These are phyloP conservation scores for Microthlaspi erraticum DNA, from an alignment of 345 rosid genomes.

Conservation along the genomic window DNA sequence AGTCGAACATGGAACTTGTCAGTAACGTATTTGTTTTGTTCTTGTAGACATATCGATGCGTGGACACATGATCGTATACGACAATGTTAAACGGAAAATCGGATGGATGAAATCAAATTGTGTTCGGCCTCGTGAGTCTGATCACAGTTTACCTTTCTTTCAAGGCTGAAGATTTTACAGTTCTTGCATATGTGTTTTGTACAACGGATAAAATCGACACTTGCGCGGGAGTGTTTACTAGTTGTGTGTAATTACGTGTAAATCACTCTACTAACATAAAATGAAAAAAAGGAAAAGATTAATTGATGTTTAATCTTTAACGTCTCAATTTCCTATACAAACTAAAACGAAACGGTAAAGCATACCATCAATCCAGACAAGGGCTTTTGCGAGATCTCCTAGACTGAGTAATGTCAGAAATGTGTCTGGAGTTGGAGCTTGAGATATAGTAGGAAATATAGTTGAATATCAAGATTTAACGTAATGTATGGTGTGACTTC, in stretches of 20 bases:
- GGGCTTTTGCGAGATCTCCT: no score
- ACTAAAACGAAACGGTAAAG: no score
- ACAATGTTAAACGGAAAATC: slow-evolving; percentile 69
- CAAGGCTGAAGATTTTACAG: slow-evolving; percentile 23
- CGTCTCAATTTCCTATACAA: no score
- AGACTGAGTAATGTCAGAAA: no score
- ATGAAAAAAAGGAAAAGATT: neutral
- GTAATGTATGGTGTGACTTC: no score
- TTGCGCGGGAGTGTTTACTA: neutral
- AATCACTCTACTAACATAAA: slow-evolving; percentile 3
- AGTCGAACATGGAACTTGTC: neutral
- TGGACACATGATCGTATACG: slow-evolving; percentile 74
- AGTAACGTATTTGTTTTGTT: neutral
- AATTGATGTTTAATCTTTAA: neutral
- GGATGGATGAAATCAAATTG: slow-evolving; percentile 85
- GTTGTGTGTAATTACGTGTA: slow-evolving; percentile 13
- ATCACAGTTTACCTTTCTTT: slow-evolving; percentile 33
- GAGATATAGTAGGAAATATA: no score
- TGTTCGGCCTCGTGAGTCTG: slow-evolving; percentile 47
- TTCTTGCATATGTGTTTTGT: neutral
- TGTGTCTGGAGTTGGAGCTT: no score
- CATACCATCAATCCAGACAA: no score
- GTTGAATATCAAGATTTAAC: no score
- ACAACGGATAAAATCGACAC: neutral
- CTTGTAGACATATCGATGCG: slow-evolving; percentile 74